These are phyloP conservation scores for Salinomyces thailandicus DNA, from an alignment of 2,329 filamentous ascomycete species.

Conservation along the genomic window DNA sequence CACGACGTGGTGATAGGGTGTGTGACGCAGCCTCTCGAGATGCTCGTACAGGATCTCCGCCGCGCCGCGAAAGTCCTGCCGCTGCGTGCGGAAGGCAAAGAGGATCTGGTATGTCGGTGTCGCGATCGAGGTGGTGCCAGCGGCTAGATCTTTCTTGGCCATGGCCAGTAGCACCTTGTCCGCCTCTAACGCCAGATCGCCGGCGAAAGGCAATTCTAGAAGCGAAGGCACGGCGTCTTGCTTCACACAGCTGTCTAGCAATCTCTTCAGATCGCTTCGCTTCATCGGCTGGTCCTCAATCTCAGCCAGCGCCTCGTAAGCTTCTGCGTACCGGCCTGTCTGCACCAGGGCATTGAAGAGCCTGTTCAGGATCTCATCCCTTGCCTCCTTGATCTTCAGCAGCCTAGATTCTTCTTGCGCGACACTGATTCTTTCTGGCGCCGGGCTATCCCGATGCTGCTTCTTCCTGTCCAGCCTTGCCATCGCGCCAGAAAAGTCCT, in stretches of 20 bases:
- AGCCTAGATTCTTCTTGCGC: slow-evolving; percentile 25
- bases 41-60: slow-evolving; percentile 48
- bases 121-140: slow-evolving; percentile 14
- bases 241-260: slow-evolving; percentile 40
- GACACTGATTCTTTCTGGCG: slow-evolving; percentile 16
- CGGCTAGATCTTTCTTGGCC: slow-evolving; percentile 57
- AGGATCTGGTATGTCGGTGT: slow-evolving; percentile 79
- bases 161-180: slow-evolving; percentile 67
- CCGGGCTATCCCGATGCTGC: slow-evolving; percentile 20
- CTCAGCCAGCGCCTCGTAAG: slow-evolving; percentile 66
- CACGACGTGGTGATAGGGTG: slow-evolving; percentile 10
- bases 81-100: slow-evolving; percentile 79
- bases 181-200: slow-evolving; percentile 59
- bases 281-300: slow-evolving; percentile 60
- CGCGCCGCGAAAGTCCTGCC: slow-evolving; percentile 74
- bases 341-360: slow-evolving; percentile 74
- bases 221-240: slow-evolving; percentile 32
- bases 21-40: slow-evolving; percentile 38
- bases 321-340: slow-evolving; percentile 69
- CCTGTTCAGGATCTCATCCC: slow-evolving; percentile 65
- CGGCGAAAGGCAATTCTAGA: slow-evolving; percentile 66
- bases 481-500: slow-evolving; percentile 13
- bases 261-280: slow-evolving; percentile 56
- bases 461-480: slow-evolving; percentile 20
- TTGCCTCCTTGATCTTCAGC: slow-evolving; percentile 29